Conservation (phyloP, 1,284 basidiomycete genomes). For the Serendipita sp. region DNA sequence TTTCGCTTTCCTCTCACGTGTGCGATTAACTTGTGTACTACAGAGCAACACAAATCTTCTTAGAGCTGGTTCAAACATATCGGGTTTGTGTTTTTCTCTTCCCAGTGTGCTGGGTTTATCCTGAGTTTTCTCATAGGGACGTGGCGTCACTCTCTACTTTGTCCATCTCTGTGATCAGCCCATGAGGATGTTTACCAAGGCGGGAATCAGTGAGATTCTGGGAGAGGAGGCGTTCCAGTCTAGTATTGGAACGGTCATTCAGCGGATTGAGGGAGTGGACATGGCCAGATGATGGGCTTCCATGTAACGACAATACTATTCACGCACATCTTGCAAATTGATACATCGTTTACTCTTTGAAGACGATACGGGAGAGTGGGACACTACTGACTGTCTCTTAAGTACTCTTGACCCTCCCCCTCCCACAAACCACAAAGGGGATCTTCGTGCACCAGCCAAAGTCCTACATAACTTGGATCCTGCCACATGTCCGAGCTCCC, state of each 20-base stretch:
- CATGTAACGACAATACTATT: no score
- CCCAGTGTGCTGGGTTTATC: background rate
- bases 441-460: no score
- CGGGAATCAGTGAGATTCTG: constrained; percentile 49
- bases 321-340: no score
- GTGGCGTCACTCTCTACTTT: constrained; percentile 63
- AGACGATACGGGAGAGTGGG: no score
- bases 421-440: no score
- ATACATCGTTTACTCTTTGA: no score
- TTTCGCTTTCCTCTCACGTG: background rate
- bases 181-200: constrained; percentile 46
- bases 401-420: no score
- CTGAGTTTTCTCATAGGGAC: constrained; percentile 27
- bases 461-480: no score
- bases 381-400: no score
- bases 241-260: constrained; percentile 54
- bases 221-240: constrained; percentile 58
- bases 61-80: constrained; percentile 68
- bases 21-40: constrained; percentile 9
- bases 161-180: constrained; percentile 55
- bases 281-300: constrained; percentile 1
- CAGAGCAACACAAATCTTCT: constrained; percentile 74
- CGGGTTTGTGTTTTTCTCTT: constrained; percentile 27
- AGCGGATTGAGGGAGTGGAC: constrained; percentile 13
- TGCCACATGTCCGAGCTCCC: no score